Percentiles rank a stretch among this genome's conserved stretches.
phyloP scores from a whole-genome alignment of 2,329 filamentous ascomycete species.

The Colletotrichum caudatum region DNA sequence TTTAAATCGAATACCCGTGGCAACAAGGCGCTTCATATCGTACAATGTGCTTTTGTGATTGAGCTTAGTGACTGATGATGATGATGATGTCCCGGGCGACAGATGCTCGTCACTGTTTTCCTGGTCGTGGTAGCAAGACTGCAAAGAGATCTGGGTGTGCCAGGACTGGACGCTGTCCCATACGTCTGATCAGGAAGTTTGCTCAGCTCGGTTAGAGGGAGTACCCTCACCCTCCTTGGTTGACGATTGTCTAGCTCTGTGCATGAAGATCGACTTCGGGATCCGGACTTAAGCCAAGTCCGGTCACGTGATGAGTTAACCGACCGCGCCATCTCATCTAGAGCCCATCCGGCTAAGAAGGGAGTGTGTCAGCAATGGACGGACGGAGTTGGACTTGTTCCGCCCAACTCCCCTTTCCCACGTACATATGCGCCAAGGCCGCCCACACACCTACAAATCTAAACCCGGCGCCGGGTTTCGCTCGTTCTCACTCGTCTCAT shows the following conservation, averaged over 20 bases:
- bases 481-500: not conserved
- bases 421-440: slow-evolving; percentile 25
- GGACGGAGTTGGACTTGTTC: slow-evolving; percentile 2
- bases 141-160: too few species aligned
- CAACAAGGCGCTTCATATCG: not conserved
- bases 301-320: not conserved
- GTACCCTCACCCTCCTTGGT: too few species aligned
- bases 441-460: not conserved
- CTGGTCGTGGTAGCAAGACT: too few species aligned
- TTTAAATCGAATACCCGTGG: slow-evolving; percentile 33
- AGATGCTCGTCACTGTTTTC: too few species aligned
- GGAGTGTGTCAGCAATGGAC: not conserved
- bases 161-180: too few species aligned
- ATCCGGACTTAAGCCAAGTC: not conserved
- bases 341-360: too few species aligned
- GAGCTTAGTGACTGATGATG: too few species aligned
- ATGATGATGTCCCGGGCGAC: not conserved
- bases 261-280: not conserved
- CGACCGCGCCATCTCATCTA: too few species aligned
- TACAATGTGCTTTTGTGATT: not conserved
- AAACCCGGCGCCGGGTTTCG: slow-evolving; percentile 36
- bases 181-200: too few species aligned
- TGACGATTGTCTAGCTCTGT: too few species aligned
- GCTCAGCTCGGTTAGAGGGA: too few species aligned
- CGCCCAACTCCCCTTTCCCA: slow-evolving; percentile 8